Conservation (phyloP, 2,329 filamentous ascomycete genomes). For the Fusarium staphyleae region DNA sequence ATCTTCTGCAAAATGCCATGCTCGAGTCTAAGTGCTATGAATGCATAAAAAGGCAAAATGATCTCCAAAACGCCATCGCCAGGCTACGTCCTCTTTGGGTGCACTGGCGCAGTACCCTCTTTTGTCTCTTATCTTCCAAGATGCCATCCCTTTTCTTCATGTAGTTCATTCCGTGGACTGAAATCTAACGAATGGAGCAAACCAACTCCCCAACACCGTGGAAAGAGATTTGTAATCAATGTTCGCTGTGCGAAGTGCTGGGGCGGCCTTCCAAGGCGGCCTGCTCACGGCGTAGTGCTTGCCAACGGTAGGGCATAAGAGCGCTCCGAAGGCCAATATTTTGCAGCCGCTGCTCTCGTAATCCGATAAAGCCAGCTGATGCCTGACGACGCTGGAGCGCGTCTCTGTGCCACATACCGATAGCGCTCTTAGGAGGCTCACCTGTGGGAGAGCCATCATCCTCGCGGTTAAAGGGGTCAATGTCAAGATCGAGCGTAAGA, state of each 20-base stretch:
- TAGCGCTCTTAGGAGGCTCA: slow-evolving; percentile 33
- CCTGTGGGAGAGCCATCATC: slow-evolving; percentile 32
- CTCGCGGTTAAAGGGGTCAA: slow-evolving; percentile 22
- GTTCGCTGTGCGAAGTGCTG: slow-evolving; percentile 38
- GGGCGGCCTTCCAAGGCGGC: slow-evolving; percentile 36
- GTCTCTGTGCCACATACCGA: slow-evolving; percentile 13
- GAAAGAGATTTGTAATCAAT: slow-evolving; percentile 8
- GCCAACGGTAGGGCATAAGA: slow-evolving; percentile 40
- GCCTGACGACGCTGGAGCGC: slow-evolving; percentile 34
- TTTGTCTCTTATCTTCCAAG: slow-evolving; percentile 5
- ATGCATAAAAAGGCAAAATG: slow-evolving; percentile 14
- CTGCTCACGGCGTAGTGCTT: slow-evolving; percentile 31
- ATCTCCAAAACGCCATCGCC: slow-evolving; percentile 30
- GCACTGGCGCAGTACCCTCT: slow-evolving; percentile 14
- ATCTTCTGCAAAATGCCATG: slow-evolving; percentile 31
- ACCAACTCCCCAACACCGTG: neutral
- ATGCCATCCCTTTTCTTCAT: neutral
- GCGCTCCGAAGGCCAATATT: slow-evolving; percentile 40
- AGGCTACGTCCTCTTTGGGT: slow-evolving; percentile 15
- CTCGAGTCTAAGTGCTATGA: slow-evolving; percentile 23
- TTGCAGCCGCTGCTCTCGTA: slow-evolving; percentile 37
- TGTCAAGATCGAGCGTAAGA: slow-evolving; percentile 36
- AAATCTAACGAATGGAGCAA: slow-evolving; percentile 4
- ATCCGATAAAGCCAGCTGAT: slow-evolving; percentile 39
- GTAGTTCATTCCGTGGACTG: neutral